Evolutionary conservation across 768 basidiomycete genomes (phyloP), one percentile per base, ranked within the genome.

Genomic region (Hemileccinum impolitum): DNA sequence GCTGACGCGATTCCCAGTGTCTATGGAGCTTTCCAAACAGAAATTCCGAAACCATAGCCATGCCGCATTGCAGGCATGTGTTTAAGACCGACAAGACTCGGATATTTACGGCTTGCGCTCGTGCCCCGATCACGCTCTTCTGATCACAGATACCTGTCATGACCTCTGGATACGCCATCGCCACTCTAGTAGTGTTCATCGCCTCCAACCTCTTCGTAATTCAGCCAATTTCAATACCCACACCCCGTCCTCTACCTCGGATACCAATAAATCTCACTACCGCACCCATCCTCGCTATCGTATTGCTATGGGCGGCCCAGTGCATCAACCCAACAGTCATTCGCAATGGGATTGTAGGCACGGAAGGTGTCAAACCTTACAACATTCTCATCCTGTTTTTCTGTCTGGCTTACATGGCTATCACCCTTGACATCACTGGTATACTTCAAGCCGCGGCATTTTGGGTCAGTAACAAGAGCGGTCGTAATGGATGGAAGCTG

Each of bases 301-400:
- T 72, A 2, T 59, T 81, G 26, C 59, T 81, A 15, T 80, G 78
- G 80, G 79, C 80, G 2, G 63, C 78, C 0, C 78, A 80, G 54
- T 82, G 80, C 52, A 57, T 82, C 32, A 58, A 73, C 48, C 49
- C 62, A 0, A 23, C 54, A 0, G 79, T 77, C 10, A 76, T 95
- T 32, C 76, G 84, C n/a, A 69, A 79, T 50, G 94, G 94, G 1
- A 90, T 95, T 44, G 81, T 94, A 11, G 87, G 87, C 6, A 74
- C 76, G 0, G 84, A 85, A 51, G 86, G 86, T 5, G 78, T 97
- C 21, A 81, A 87, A 57, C 94, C 94, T 0, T 90, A 94, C 61
- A 90, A 96, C 64, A 94, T 98, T 54, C 80, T 98, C 66, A 90
- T 91, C 21, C 72, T 98, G 1, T 97, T 98, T 70, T 83, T 92